Percentiles rank a stretch among this genome's conserved stretches.
phyloP scores from a whole-genome alignment of 202 grass and related monocot species.

The Schoenoplectus tabernaemontani region DNA sequence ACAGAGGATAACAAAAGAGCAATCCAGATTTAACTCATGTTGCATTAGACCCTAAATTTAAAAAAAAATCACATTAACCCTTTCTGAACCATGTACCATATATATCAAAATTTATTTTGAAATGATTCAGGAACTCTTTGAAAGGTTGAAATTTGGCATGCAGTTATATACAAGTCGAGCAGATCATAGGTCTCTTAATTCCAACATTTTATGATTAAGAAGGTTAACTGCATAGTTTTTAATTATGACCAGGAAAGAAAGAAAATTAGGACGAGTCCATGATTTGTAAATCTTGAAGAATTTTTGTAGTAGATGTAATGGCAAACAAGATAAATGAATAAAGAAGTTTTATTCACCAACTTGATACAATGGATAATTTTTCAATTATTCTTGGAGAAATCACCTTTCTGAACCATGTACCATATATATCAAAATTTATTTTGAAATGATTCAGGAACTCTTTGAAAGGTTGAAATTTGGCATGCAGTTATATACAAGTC shows the following conservation, averaged over 20 bases:
- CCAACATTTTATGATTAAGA: not conserved
- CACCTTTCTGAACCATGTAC: not conserved
- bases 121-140: not conserved
- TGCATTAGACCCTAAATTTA: not conserved
- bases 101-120: not conserved
- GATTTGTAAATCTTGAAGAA: not conserved
- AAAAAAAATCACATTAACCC: not conserved
- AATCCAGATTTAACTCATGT: not conserved
- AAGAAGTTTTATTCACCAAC: not conserved
- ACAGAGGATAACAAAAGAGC: not conserved
- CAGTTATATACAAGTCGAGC: not conserved
- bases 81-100: not conserved
- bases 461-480: not conserved
- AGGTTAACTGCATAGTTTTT: not conserved
- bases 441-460: not conserved
- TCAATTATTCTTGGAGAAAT: too few species aligned
- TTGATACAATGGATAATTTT: not conserved
- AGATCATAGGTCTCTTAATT: not conserved
- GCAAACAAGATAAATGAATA: not conserved
- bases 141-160: not conserved
- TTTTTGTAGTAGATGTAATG: not conserved
- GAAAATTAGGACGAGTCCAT: not conserved
- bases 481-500: not conserved
- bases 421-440: not conserved
- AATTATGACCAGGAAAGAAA: not conserved